phyloP scores from a whole-genome alignment of 352 stramenopile species.

The Pythium phragmiticola region DNA sequence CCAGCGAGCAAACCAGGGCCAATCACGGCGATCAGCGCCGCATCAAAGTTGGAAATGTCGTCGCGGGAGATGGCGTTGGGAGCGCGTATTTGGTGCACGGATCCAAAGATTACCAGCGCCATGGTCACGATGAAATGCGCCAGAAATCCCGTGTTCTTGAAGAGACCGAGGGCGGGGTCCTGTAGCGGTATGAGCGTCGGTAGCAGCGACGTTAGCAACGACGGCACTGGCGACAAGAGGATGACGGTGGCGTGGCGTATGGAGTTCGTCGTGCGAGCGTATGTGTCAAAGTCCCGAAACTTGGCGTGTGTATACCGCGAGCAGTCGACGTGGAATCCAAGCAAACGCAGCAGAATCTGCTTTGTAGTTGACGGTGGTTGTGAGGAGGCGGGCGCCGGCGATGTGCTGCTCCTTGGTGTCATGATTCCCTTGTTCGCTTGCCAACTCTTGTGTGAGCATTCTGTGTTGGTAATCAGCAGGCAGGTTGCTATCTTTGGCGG shows the following conservation, averaged over 20 bases:
- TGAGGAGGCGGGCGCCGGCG: too few relatives aligned
- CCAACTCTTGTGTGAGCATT: too few relatives aligned
- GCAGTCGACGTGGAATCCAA: not conserved
- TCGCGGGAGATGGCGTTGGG: not conserved
- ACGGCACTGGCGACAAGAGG: not conserved
- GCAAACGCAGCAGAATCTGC: not conserved
- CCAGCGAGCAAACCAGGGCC: not conserved
- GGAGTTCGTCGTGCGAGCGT: not conserved
- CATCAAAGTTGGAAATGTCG: not conserved
- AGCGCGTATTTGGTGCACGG: not conserved
- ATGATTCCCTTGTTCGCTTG: too few relatives aligned
- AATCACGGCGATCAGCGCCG: not conserved
- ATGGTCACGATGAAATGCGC: not conserved
- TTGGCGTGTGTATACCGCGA: not conserved
- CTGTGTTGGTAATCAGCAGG: too few relatives aligned
- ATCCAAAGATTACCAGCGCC: not conserved
- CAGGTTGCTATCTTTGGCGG: too few relatives aligned
- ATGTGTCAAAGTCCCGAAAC: not conserved
- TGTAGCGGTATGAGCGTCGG: constrained; percentile 13
- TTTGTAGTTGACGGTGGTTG: too few relatives aligned
- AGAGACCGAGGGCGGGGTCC: not conserved
- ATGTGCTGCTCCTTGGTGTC: too few relatives aligned
- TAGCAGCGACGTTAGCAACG: not conserved
- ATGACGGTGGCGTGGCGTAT: not conserved
- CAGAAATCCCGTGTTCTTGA: constrained; percentile 3